A percentile compares a stretch with the other conserved stretches of the same genome.
Conservation (phyloP, 768 basidiomycete genomes). For the Boletellus emodensis region DNA sequence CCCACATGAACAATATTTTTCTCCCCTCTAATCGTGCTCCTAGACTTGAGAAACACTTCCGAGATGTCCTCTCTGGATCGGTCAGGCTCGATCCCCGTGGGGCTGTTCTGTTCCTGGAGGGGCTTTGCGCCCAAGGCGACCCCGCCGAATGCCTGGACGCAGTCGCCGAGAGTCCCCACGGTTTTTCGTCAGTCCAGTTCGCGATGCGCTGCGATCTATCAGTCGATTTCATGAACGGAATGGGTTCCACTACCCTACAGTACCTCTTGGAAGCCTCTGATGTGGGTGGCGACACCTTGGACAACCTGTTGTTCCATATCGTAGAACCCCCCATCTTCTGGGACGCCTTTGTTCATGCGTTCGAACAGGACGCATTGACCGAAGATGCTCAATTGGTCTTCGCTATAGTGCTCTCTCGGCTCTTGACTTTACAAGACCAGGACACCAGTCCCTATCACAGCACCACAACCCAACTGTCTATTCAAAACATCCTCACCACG, state of each 20-base stretch:
- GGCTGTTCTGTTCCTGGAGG: conserved; percentile 41
- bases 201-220: conserved; percentile 40
- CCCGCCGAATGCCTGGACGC: conserved; percentile 35
- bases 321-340: conserved; percentile 53
- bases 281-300: conserved; percentile 41
- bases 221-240: conserved; percentile 40
- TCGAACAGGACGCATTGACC: conserved; percentile 30
- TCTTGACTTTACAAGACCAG: conserved; percentile 36
- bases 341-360: conserved; percentile 33
- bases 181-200: conserved; percentile 36
- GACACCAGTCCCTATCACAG: conserved; percentile 36
- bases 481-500: conserved; percentile 21
- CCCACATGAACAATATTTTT: conserved; percentile 1
- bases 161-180: conserved; percentile 35
- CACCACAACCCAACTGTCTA: conserved; percentile 29
- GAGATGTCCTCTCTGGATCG: conserved; percentile 30
- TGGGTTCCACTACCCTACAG: conserved; percentile 32
- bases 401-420: conserved; percentile 46
- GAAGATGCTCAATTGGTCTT: conserved; percentile 39
- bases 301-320: conserved; percentile 38
- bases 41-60: conserved; percentile 34
- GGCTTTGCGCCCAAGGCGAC: conserved; percentile 41
- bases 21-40: conserved; percentile 1
- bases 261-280: conserved; percentile 39
- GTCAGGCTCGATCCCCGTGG: conserved; percentile 20